These are phyloP conservation scores for Auxenochlorella protothecoides DNA, from an alignment of 139 green algal species.

Conservation along the genomic window DNA sequence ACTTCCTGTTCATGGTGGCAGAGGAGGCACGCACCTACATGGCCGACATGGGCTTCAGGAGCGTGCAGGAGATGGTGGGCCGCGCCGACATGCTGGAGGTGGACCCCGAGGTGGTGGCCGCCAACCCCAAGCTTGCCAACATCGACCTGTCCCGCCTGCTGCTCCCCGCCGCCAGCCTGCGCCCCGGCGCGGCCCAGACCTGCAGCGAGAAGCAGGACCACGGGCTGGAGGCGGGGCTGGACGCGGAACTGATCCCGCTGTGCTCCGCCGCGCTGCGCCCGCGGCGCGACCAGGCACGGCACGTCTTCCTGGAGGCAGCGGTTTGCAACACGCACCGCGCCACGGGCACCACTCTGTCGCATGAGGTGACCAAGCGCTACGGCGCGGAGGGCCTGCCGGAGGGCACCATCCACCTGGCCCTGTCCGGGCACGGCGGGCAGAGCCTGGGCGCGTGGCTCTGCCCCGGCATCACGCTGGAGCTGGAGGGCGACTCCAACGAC, in stretches of 20 bases:
- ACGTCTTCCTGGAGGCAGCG: constrained; percentile 36
- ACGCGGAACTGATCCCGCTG: constrained; percentile 86
- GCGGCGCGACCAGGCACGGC: constrained; percentile 27
- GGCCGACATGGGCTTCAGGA: constrained; percentile 69
- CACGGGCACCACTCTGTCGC: constrained; percentile 59
- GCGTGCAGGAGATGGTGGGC: constrained; percentile 90
- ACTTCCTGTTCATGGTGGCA: constrained; percentile 95
- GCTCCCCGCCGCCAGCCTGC: constrained; percentile 46
- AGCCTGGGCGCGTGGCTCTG: constrained; percentile 81
- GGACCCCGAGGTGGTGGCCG: constrained; percentile 28
- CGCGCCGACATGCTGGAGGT: constrained; percentile 58
- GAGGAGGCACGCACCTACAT: constrained; percentile 79
- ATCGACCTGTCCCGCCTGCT: constrained; percentile 92
- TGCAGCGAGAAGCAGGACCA: constrained; percentile 56
- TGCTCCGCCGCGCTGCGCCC: constrained; percentile 60
- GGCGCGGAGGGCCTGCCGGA: constrained; percentile 66
- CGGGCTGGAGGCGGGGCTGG: constrained; percentile 40
- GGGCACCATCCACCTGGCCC: constrained; percentile 53
- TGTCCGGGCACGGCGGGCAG: constrained; percentile 73
- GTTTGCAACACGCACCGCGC: constrained; percentile 85
- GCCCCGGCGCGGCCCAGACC: constrained; percentile 27
- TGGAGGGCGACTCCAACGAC: constrained; percentile 96
- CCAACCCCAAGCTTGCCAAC: constrained; percentile 76
- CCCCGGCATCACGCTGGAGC: constrained; percentile 57
- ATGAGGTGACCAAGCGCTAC: constrained; percentile 60